A percentile compares a stretch with the other conserved stretches of the same genome.
Conservation (phyloP, 345 rosid species). For the Firmiana major region DNA sequence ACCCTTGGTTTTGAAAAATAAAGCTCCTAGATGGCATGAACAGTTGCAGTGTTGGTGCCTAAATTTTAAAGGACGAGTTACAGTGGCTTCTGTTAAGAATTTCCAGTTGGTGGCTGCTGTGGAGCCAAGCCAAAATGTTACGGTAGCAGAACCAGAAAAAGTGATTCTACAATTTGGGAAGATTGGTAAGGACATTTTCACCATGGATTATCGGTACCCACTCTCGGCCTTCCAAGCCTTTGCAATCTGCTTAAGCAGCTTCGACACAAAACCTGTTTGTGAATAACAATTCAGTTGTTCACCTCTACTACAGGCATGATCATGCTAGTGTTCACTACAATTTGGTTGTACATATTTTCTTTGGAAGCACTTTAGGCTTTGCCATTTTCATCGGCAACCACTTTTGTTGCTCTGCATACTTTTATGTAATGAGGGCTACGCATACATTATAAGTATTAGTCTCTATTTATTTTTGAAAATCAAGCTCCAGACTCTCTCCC, state of each 20-base stretch:
- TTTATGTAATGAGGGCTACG: not conserved
- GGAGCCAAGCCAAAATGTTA: conserved; percentile 47
- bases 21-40: conserved; percentile 96
- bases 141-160: conserved; percentile 60
- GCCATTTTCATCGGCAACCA: conserved; percentile 1
- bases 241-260: conserved; percentile 92
- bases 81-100: conserved; percentile 92
- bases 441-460: conserved; percentile 19
- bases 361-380: conserved; percentile 16
- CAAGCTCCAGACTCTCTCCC: not conserved
- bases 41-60: conserved; percentile 95
- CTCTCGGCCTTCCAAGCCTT: conserved; percentile 94
- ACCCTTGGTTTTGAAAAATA: conserved; percentile 68
- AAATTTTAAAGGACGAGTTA: conserved; percentile 84
- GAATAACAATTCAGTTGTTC: conserved; percentile 41
- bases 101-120: conserved; percentile 78
- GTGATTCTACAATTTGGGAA: conserved; percentile 90
- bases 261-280: conserved; percentile 88
- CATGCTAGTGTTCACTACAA: conserved; percentile 15
- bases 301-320: conserved; percentile 11
- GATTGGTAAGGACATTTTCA: conserved; percentile 89
- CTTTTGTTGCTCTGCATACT: conserved; percentile 5
- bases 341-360: conserved; percentile 40
- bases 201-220: conserved; percentile 92
- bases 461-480: conserved; percentile 16